Evolutionary conservation across 2,329 filamentous ascomycete genomes (phyloP).

Genomic region (Calonectria hawksworthii): DNA sequence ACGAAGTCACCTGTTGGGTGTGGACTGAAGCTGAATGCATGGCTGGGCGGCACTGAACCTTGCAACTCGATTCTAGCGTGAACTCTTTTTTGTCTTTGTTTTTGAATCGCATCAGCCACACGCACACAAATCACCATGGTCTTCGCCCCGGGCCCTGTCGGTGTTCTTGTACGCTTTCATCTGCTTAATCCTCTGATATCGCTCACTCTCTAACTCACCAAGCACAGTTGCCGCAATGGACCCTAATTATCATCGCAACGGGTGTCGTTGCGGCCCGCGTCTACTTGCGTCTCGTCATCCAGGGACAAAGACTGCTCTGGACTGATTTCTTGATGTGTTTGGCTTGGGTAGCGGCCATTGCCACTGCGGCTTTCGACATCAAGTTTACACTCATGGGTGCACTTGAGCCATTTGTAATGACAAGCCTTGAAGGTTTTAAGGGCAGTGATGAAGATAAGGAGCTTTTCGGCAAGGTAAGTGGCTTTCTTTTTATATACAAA

Average conservation of each 20-base stretch:
- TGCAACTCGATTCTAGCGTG: background rate
- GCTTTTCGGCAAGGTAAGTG: background rate
- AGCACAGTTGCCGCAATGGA: constrained; percentile 17
- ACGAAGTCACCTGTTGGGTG: background rate
- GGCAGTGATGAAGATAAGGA: background rate
- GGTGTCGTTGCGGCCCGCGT: constrained; percentile 31
- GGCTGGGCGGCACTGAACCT: background rate
- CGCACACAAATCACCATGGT: background rate
- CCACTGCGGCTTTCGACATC: background rate
- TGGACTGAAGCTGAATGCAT: background rate
- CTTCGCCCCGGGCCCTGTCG: background rate
- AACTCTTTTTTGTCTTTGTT: background rate
- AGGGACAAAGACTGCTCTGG: constrained; percentile 24
- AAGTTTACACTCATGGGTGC: background rate
- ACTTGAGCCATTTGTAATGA: background rate
- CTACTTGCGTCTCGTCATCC: constrained; percentile 32
- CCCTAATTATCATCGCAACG: constrained; percentile 27
- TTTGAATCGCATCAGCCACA: background rate
- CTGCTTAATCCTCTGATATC: too few species aligned
- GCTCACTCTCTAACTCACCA: background rate
- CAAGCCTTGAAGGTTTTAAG: background rate
- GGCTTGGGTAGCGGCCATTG: constrained; percentile 7
- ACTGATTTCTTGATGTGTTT: constrained; percentile 25
- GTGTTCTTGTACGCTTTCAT: background rate
- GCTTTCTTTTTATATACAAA: background rate